A percentile compares a stretch with the other conserved stretches of the same genome.
These are phyloP conservation scores for Colletotrichum lindemuthianum DNA, from an alignment of 2,329 filamentous ascomycete genomes.

Conservation along the genomic window DNA sequence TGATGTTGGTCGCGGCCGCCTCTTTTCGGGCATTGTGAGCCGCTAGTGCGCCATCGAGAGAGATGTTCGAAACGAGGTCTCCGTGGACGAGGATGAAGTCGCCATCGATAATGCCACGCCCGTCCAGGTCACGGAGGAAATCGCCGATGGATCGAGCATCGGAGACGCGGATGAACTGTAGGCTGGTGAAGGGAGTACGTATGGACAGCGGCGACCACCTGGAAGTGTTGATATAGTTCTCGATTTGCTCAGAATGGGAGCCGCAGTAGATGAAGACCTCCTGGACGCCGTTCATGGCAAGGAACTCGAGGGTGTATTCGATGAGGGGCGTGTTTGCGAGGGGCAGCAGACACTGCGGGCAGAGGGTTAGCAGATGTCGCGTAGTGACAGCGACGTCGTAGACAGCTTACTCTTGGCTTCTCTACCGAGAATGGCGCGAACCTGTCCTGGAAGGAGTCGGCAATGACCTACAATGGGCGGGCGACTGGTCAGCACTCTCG, in stretches of 20 bases:
- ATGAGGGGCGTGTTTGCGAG: conserved; percentile 94
- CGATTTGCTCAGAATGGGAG: conserved; percentile 85
- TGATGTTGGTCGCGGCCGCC: conserved; percentile 92
- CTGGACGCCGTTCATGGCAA: conserved; percentile 94
- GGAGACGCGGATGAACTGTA: conserved; percentile 86
- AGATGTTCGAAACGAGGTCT: conserved; percentile 89
- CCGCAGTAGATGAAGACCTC: conserved; percentile 94
- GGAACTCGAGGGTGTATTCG: conserved; percentile 96
- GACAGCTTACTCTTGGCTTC: conserved; percentile 77
- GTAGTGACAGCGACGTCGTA: not conserved
- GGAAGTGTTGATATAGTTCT: conserved; percentile 85
- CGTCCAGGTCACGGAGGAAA: conserved; percentile 92
- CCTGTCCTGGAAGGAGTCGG: conserved; percentile 93
- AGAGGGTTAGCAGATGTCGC: conserved; percentile 35
- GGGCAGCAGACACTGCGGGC: conserved; percentile 82
- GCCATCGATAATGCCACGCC: conserved; percentile 82
- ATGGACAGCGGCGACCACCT: conserved; percentile 71
- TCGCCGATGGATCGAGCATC: conserved; percentile 90
- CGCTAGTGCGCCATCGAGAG: conserved; percentile 81
- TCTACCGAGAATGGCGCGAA: conserved; percentile 92
- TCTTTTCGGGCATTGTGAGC: conserved; percentile 83
- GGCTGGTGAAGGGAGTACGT: conserved; percentile 74
- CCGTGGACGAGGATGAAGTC: conserved; percentile 95
- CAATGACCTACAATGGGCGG: conserved; percentile 72
- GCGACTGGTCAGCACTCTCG: conserved; percentile 19